phyloP scores from a whole-genome alignment of 768 basidiomycete genomes.

The Termitomyces sp. region DNA sequence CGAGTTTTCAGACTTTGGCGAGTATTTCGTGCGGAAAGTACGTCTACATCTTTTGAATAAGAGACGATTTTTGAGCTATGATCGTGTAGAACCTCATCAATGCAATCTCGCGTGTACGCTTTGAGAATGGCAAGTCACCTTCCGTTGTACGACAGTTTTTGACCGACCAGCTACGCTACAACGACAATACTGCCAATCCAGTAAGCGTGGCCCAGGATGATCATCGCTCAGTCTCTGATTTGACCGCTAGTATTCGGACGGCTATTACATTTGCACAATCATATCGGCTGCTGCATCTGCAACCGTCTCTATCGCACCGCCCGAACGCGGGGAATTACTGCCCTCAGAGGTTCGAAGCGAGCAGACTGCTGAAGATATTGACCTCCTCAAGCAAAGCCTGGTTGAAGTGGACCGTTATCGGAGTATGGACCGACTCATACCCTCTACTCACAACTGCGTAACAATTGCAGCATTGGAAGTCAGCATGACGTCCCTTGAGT shows the following conservation, averaged over 20 bases:
- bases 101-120: slow-evolving; percentile 81
- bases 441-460: slow-evolving; percentile 90
- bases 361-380: slow-evolving; percentile 61
- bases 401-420: slow-evolving; percentile 88
- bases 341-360: slow-evolving; percentile 62
- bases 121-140: slow-evolving; percentile 82
- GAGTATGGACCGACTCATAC: slow-evolving; percentile 91
- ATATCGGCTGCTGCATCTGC: slow-evolving; percentile 80
- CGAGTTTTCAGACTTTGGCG: slow-evolving; percentile 84
- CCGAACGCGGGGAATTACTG: slow-evolving; percentile 74
- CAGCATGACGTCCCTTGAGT: slow-evolving; percentile 15
- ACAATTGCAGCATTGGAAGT: slow-evolving; percentile 91
- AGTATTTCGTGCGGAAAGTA: slow-evolving; percentile 95
- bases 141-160: slow-evolving; percentile 82
- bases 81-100: slow-evolving; percentile 61
- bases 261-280: slow-evolving; percentile 82
- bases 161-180: slow-evolving; percentile 89
- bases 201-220: slow-evolving; percentile 37
- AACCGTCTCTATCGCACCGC: slow-evolving; percentile 68
- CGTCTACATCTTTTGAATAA: slow-evolving; percentile 14
- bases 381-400: slow-evolving; percentile 67
- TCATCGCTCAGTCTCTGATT: not conserved
- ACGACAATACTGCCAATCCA: slow-evolving; percentile 88
- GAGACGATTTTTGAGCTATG: not conserved
- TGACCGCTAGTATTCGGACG: slow-evolving; percentile 73